These are phyloP conservation scores for Periconia sp. DNA, from an alignment of 2,329 filamentous ascomycete species.

Conservation along the genomic window DNA sequence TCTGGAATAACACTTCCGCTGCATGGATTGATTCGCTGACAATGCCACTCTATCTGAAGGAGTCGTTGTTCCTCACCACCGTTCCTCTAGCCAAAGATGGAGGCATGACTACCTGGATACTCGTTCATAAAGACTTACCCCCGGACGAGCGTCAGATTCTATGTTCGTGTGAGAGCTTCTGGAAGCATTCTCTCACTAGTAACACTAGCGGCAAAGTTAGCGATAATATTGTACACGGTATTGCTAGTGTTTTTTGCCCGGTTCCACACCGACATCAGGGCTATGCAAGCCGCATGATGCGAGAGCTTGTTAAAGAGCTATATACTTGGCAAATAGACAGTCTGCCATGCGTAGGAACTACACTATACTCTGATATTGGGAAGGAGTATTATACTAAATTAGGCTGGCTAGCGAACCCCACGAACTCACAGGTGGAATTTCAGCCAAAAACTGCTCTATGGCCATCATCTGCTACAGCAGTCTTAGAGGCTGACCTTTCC, in stretches of 20 bases:
- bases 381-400: not conserved
- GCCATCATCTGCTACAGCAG: conserved; percentile 31
- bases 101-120: conserved; percentile 61
- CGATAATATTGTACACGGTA: not conserved
- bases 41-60: conserved; percentile 62
- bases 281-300: not conserved
- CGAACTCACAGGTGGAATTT: not conserved
- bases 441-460: too few species aligned
- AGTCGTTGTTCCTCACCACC: conserved; percentile 64
- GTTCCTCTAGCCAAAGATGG: conserved; percentile 63
- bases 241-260: not conserved
- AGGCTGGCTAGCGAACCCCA: not conserved
- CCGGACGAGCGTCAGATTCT: conserved; percentile 54
- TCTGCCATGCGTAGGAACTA: not conserved
- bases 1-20: conserved; percentile 62
- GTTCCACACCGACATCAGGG: not conserved
- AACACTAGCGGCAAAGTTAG: not conserved
- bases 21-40: conserved; percentile 67
- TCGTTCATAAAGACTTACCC: conserved; percentile 52
- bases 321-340: not conserved
- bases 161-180: conserved; percentile 61
- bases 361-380: not conserved
- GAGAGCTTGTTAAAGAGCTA: not conserved
- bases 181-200: conserved; percentile 2
- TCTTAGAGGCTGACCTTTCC: conserved; percentile 66